Conservation (phyloP, 2,329 filamentous ascomycete species). For the Talaromyces sp. region DNA sequence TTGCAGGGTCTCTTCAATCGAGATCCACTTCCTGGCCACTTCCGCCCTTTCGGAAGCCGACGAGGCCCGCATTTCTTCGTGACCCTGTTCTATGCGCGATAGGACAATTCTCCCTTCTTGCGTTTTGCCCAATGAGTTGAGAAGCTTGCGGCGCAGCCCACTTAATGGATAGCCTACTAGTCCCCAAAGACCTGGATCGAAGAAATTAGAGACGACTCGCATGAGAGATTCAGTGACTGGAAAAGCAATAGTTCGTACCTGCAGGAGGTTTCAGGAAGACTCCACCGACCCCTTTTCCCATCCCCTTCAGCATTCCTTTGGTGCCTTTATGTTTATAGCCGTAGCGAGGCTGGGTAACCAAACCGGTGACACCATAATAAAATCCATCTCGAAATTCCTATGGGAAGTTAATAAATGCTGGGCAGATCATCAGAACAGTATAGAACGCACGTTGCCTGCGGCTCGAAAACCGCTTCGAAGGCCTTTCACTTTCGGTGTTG, state of each 20-base stretch:
- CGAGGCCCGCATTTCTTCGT: conserved; percentile 24
- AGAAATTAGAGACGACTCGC: no score
- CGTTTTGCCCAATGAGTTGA: conserved; percentile 24
- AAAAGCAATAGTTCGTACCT: conserved; percentile 55
- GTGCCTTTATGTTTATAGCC: conserved; percentile 68
- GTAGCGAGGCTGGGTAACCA: conserved; percentile 75
- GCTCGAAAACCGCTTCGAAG: conserved; percentile 74
- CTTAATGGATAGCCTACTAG: conserved; percentile 29
- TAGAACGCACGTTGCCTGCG: conserved; percentile 54
- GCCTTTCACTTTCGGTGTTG: conserved; percentile 75
- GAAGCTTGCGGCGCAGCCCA: conserved; percentile 26
- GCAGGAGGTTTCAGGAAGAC: conserved; percentile 78
- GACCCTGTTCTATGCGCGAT: conserved; percentile 24
- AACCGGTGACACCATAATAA: conserved; percentile 78
- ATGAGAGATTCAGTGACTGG: no score
- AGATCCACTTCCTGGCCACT: conserved; percentile 20
- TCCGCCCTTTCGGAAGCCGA: conserved; percentile 17
- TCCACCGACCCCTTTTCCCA: conserved; percentile 82
- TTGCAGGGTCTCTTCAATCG: conserved; percentile 16
- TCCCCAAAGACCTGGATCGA: conserved; percentile 25
- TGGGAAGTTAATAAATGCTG: background rate
- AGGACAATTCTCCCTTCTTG: conserved; percentile 17
- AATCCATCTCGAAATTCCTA: conserved; percentile 73
- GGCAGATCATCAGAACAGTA: background rate
- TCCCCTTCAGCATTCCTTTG: conserved; percentile 74